Conservation (phyloP, 2,329 filamentous ascomycete species). For the Aspergillus sp. region DNA sequence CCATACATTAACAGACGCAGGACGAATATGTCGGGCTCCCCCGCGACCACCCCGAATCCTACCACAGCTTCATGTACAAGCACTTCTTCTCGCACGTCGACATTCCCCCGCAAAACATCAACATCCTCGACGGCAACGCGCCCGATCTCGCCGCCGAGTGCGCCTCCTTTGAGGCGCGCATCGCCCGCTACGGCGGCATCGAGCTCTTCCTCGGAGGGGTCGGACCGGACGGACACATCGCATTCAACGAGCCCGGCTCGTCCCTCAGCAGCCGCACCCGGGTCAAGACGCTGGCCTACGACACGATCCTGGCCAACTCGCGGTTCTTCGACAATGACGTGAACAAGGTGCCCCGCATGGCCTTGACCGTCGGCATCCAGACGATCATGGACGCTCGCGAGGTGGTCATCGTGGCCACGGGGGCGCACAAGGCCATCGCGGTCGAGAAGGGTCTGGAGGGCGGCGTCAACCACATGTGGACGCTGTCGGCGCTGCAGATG, state of each 20-base stretch:
- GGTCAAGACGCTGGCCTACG: constrained; percentile 83
- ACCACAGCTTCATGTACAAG: constrained; percentile 92
- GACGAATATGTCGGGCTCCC: constrained; percentile 86
- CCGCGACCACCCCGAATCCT: constrained; percentile 78
- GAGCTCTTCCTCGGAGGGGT: constrained; percentile 84
- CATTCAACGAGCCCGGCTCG: constrained; percentile 86
- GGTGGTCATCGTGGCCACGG: constrained; percentile 79
- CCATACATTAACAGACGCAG: constrained; percentile 42
- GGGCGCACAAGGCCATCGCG: constrained; percentile 76
- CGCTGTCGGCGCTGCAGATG: constrained; percentile 74
- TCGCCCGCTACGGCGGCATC: constrained; percentile 72
- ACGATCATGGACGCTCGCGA: constrained; percentile 79
- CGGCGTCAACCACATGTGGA: constrained; percentile 89
- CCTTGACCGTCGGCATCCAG: constrained; percentile 79
- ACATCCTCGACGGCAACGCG: constrained; percentile 81
- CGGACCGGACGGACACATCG: constrained; percentile 82
- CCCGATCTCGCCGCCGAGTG: constrained; percentile 74
- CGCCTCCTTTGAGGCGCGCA: constrained; percentile 74
- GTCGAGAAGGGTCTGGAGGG: constrained; percentile 79
- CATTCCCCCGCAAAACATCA: constrained; percentile 76
- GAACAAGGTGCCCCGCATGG: constrained; percentile 73
- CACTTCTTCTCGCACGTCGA: constrained; percentile 87
- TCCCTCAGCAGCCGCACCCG: constrained; percentile 74
- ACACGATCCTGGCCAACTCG: constrained; percentile 82
- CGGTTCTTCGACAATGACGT: constrained; percentile 79